Base-by-base conservation (phyloP, 2,329 filamentous ascomycete genomes). In the Xylaria multiplex region DNA sequence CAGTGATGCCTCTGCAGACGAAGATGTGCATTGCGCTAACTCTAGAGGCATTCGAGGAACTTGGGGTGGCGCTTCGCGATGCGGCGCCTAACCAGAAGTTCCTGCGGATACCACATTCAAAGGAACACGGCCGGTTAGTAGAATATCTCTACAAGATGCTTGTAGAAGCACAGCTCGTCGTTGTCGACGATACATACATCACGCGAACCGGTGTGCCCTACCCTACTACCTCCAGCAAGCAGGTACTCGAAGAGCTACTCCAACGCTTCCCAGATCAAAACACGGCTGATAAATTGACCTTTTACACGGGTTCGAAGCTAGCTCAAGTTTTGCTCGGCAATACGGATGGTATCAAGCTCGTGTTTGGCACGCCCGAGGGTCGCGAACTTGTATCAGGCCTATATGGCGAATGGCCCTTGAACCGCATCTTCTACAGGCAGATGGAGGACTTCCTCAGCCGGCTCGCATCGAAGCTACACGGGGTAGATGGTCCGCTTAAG, bases 301-400 rank as follows among this genome's bases (percentile, higher is more conserved):
- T 66, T 53, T 71, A 73, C 56, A 71, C 69, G 1, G 77, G 77
- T 9, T 66, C 68, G 1, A 70, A 72, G 6, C 69, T 79, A 3
- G 74, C 75, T 0, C 69, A 74, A 2, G 73, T 77, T 0, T 59
- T 79, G 9, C 65, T 19, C 2, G 80, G 79, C 11, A 69, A 77
- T 24, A 73, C 74, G 11, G 79, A 82, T 60, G 78, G 78, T 0
- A 71, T 81, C 19, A 71, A 77, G 53, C 65, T 82, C 1, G 74
- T 83, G 7, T 82, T 82, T 53, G 79, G 79, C 9, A 75, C 68
- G 3, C 67, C 71, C 1, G 73, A 80, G 52, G 76, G 77, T 7
- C 74, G 78, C 5, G 69, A 78, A 22, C 72, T 82, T 0, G 75
- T 81, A 1, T 72, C 75, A 0, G 74, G 66, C 16, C 68, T 81